A percentile compares a stretch with the other conserved stretches of the same genome.
phyloP scores from a whole-genome alignment of 257 asterid species.

The Solanum chilense region DNA sequence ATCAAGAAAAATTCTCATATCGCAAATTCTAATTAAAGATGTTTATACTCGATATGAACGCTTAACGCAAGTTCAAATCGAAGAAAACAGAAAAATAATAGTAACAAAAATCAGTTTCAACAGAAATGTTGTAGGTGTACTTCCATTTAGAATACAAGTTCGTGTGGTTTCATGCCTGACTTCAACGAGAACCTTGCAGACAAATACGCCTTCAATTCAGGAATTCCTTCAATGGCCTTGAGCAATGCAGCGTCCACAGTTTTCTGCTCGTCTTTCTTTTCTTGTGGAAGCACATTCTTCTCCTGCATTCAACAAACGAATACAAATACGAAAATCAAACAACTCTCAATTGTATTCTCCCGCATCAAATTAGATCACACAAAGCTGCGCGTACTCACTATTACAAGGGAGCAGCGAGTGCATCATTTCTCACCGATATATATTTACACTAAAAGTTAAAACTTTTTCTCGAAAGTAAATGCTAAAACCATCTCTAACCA shows the following conservation, averaged over 20 bases:
- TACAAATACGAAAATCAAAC: neutral
- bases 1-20: neutral
- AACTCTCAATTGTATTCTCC: neutral
- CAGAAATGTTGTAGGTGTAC: neutral
- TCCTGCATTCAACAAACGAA: conserved; percentile 5
- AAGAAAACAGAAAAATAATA: neutral
- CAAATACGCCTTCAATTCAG: conserved; percentile 22
- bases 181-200: conserved; percentile 28
- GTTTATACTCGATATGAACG: neutral
- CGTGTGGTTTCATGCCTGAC: conserved; percentile 36
- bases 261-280: conserved; percentile 30
- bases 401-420: neutral
- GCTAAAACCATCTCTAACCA: neutral
- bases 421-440: neutral
- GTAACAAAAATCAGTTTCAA: neutral
- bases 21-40: neutral
- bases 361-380: neutral
- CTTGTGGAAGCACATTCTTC: conserved; percentile 16
- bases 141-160: conserved; percentile 16
- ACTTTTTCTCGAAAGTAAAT: neutral
- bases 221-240: conserved; percentile 16
- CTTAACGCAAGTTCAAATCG: neutral
- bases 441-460: neutral
- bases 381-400: neutral
- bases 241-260: conserved; percentile 10